Percentiles rank a stretch among this genome's conserved stretches.
Evolutionary conservation across 148 eudicot species (phyloP).

Genomic region (Chenopodium album): DNA sequence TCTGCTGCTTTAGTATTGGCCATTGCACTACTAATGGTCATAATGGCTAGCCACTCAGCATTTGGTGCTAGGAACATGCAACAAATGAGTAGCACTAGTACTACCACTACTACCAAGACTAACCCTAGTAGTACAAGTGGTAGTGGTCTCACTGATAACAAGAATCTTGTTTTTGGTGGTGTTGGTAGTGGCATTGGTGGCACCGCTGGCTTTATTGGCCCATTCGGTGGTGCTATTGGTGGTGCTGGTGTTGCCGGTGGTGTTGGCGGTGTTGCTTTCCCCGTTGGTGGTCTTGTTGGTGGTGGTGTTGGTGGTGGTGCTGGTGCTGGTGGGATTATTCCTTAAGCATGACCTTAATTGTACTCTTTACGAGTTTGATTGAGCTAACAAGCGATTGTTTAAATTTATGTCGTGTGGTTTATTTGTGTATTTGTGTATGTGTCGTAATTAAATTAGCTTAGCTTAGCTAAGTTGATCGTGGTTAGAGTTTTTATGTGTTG

Average conservation of each 20-base stretch:
- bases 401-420: not conserved
- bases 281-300: slow-evolving; percentile 15
- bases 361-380: not conserved
- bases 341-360: not conserved
- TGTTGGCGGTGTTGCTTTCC: slow-evolving; percentile 7
- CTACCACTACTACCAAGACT: slow-evolving; percentile 8
- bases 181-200: slow-evolving; percentile 21
- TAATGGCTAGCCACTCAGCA: slow-evolving; percentile 15
- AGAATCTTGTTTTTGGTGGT: slow-evolving; percentile 21
- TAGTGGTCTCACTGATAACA: slow-evolving; percentile 13
- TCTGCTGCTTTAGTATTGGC: slow-evolving; percentile 12
- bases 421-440: not conserved
- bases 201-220: slow-evolving; percentile 21
- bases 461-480: not conserved
- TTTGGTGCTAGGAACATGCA: slow-evolving; percentile 26
- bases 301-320: slow-evolving; percentile 3
- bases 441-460: not conserved
- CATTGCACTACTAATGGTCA: not conserved
- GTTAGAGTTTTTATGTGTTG: not conserved
- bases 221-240: slow-evolving; percentile 13
- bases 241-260: slow-evolving; percentile 20
- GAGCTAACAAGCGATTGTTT: not conserved
- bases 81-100: not conserved
- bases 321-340: slow-evolving; percentile 19
- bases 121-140: not conserved